Conservation (phyloP, 768 basidiomycete genomes). For the Mycena maculata region DNA sequence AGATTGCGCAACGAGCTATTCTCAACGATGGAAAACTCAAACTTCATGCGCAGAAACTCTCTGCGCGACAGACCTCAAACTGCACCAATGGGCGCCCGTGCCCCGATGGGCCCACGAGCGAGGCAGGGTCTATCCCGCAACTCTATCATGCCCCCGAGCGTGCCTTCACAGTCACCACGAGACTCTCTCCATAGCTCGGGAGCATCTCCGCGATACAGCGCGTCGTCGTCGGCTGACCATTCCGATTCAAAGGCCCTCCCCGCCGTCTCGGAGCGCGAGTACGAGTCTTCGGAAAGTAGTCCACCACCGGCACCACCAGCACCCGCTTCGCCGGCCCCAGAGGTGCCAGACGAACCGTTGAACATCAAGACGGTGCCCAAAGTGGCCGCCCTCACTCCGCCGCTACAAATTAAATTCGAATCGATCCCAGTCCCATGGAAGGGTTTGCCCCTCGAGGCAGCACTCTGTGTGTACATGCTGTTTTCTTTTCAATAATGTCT, state of each 20-base stretch:
- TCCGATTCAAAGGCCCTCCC: constrained; percentile 23
- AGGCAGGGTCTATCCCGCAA: constrained; percentile 14
- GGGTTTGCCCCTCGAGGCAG: constrained; percentile 75
- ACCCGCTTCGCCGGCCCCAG: too few relatives aligned
- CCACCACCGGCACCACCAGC: constrained; percentile 6
- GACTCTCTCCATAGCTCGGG: constrained; percentile 2
- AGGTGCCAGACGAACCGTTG: constrained; percentile 15
- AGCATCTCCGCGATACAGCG: constrained; percentile 27
- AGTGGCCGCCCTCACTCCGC: constrained; percentile 53
- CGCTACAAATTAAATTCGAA: constrained; percentile 69
- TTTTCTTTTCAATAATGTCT: constrained; percentile 6
- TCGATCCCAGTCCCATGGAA: constrained; percentile 70
- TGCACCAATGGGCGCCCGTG: constrained; percentile 32
- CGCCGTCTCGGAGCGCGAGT: constrained; percentile 22
- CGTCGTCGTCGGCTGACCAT: neutral
- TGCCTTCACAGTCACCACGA: neutral
- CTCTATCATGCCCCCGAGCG: constrained; percentile 6
- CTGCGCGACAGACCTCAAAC: constrained; percentile 25
- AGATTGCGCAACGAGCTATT: neutral
- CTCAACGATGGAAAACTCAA: constrained; percentile 18
- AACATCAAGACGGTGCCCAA: constrained; percentile 28
- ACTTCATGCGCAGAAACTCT: constrained; percentile 19
- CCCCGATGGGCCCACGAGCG: constrained; percentile 31
- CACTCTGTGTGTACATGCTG: constrained; percentile 55
- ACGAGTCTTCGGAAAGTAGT: constrained; percentile 8